A percentile compares a stretch with the other conserved stretches of the same genome.
phyloP scores from a whole-genome alignment of 169 alveolate genomes.

The Theileria annulata region DNA sequence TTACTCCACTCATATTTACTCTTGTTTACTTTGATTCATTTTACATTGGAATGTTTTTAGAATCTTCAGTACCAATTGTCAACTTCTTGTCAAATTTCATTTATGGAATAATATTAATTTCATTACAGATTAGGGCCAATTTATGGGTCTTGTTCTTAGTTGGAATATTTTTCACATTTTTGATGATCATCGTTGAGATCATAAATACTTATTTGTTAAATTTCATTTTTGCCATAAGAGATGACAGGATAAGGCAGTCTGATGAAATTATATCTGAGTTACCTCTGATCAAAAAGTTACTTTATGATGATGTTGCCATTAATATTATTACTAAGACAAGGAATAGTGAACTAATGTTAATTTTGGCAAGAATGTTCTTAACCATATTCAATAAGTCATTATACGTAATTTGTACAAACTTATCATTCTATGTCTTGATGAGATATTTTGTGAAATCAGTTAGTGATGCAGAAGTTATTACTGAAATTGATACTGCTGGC shows the following conservation, averaged over 20 bases:
- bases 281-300: constrained; percentile 5
- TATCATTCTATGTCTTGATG: constrained; percentile 20
- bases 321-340: constrained; percentile 28
- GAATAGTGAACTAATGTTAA: constrained; percentile 29
- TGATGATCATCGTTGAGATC: constrained; percentile 19
- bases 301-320: constrained; percentile 37
- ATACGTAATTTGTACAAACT: not conserved
- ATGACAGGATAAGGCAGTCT: constrained; percentile 26
- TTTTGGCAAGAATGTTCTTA: constrained; percentile 17
- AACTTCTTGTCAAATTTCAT: constrained; percentile 16
- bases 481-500: constrained; percentile 23
- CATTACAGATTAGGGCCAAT: constrained; percentile 4
- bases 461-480: not conserved
- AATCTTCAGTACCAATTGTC: constrained; percentile 8
- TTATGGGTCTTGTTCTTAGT: constrained; percentile 11
- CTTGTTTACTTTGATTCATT: constrained; percentile 28
- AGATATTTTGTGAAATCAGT: constrained; percentile 21
- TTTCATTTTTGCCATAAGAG: constrained; percentile 23
- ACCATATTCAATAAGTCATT: constrained; percentile 18
- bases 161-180: not conserved
- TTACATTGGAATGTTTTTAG: constrained; percentile 17
- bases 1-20: constrained; percentile 36
- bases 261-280: constrained; percentile 16
- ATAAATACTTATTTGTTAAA: constrained; percentile 13
- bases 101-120: constrained; percentile 20